Base-by-base conservation (phyloP, 176 grass and related monocot species). In the Oryza meyeriana region DNA sequence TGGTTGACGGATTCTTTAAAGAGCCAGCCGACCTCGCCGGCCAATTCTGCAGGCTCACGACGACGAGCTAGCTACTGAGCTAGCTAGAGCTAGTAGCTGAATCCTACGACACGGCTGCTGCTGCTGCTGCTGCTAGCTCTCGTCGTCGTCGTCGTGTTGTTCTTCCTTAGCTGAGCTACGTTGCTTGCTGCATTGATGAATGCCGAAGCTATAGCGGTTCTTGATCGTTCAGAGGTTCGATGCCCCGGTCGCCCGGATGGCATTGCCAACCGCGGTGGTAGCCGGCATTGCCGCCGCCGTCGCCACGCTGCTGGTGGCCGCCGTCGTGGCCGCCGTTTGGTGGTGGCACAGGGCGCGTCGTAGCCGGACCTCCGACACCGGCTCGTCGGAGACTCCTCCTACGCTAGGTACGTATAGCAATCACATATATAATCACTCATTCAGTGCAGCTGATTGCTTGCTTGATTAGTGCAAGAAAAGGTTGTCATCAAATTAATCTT, bases 231-330 rank as follows among this genome's bases (percentile, higher is more conserved):
- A 59, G 28, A 82, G 84, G 75, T 86, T 92, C 91, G 58, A 98
- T 94, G 95, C 92, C 75, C 72, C 82, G 85, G 80, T 70, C 88
- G n/a, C 81, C 86, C 84, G 69, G 88, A 94, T 98, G 95, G 62
- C 87, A 67, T 81, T 83, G 72, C 88, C 79, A 66, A 76, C 86
- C 75, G 92, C 62, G 81, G 90, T 81, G 34, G 85, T 98, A 98
- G 90, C 87, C 50, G 84, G 88, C 80, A 71, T 84, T 74, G 79
- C 84, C 57, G 86, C 86, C 39, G 82, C 81, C 69, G 95, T 69
- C 32, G 34, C 76, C 82, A 20, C 69, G 40, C 35, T 89, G 24
- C 52, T 94, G 70, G 7, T 86, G 17, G 61, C 39, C 81, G 30
- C 72, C 34, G 47, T 79, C 50, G 72, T 86, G 44, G 26, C 80